Base-by-base conservation (phyloP, 2,329 filamentous ascomycete species). In the Fusarium sp. region DNA sequence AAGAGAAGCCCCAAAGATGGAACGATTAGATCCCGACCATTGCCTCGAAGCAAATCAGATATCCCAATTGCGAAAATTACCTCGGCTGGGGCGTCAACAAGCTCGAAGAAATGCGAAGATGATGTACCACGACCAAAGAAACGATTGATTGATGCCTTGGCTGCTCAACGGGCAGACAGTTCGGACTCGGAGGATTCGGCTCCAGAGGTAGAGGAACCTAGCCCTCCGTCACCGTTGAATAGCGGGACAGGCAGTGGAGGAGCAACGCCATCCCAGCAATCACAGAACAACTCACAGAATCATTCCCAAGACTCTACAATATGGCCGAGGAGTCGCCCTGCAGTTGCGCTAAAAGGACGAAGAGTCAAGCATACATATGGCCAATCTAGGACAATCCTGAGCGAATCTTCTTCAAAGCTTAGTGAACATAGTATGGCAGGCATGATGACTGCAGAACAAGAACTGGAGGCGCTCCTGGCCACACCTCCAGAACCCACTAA, bases 141-240 rank as follows among this genome's bases (percentile, higher is more conserved):
- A n/a, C 78, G 82, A 20, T 65, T 83, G 39, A 83, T 83, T 30
- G 82, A 83, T 69, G 73, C 79, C 1, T 67, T 83, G 20, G 77
- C 75, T 8, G 79, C 78, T 2, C 82, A 83, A 65, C 77, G 73
- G 32, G 75, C 77, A 15, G 75, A 78, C 8, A 78, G 73, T 50
- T 71, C 74, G 4, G 76, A 75, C 23, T 77, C 54, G 56, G 73
- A 69, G 58, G 73, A 57, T 59, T 77, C 67, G 21, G 46, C 24
- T 6, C 54, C 47, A 6, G 66, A 55, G 55, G 57, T 19, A 42
- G 67, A 50, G 40, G 34, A 48, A 44, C 39, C 11, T 10, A 53
- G 32, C 6, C 53, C 54, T 23, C 58, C 55, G 26, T 63, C 62
- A 12, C 61, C 48, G 9, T 49, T 56, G n/a, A 57, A 69, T 15